Evolutionary conservation across 345 rosid genomes (phyloP), one percentile per base, ranked within the genome.

Genomic region (Eucalyptus sideroxylon): DNA sequence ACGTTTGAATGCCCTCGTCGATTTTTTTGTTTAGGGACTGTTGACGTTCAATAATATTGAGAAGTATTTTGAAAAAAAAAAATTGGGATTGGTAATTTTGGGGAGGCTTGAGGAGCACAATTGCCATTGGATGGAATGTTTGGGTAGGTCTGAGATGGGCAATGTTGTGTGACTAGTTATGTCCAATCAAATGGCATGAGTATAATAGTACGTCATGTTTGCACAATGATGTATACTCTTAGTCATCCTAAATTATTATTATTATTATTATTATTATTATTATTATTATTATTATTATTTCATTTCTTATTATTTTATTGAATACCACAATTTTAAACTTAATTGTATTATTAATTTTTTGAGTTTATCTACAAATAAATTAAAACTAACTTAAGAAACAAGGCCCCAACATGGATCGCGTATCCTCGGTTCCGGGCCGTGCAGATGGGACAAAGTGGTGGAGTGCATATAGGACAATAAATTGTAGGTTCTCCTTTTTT

Each of bases 111-210:
- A 34, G 21, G 24, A 31, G 24, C 7, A 23, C 45, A 40, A 77
- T 12, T 40, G 16, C 85, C 85, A 40, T 21, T 40, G 24, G 16
- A 12, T 21, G 30, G 30, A 21, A 27, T 14, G 3, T 77, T 40
- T 8, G 7, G 8, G 15, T 19, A 3, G 15, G 47, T 3, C 4
- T 4, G 3, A 40, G 27, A 21, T 7, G 8, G 8, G 1, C 27
- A 4, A 21, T 2, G 1, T 6, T 11, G 3, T 11, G 47, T 77
- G 3, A 4, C 40, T 53, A 21, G 10, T 8, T 16, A 77, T 42
- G 27, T 40, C 30, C 3, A 21, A 40, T 77, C 9, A 37, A 42
- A 40, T 77, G 7, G 3, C 12, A 77, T 77, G 11, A 77, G 14
- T 77, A 21, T 77, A 13, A 14, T 77, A 40, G 9, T 77, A 21